Base-by-base conservation (phyloP, 148 eudicot species). In the Talinum fruticosum region DNA sequence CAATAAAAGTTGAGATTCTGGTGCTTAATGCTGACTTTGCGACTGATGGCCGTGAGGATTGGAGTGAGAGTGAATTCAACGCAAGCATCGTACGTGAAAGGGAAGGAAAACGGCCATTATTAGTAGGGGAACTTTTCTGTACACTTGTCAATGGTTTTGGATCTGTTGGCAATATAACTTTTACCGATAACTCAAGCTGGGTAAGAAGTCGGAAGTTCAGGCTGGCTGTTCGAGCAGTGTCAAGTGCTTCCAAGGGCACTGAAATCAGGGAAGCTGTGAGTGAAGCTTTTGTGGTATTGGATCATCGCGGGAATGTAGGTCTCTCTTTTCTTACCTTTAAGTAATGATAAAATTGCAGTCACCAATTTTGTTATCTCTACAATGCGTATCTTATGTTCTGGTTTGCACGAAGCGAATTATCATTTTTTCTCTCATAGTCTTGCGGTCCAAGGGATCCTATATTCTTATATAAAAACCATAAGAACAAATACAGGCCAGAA, bases 131-230 rank as follows among this genome's bases (percentile, higher is more conserved):
- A 0, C 68, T 74, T 38, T 30, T 44, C 2, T 34, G 87, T 28
- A 38, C 77, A 2, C 80, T 92, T 74, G 81, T 73, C 49, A 73
- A 84, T 51, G 99, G 99, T 74, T 91, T 89, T 49, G 96, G 89
- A 36, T 84, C 66, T 35, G 66, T 90, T 13, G 82, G 81, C 8
- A 85, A 86, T 35, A 76, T 88, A 30, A 35, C 70, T 75, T 89
- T 95, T 45, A 88, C 96, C 2, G 97, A 92, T 79, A 95, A 95
- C 69, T 95, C 99, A 21, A 91, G 96, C 81, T 95, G 99, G 99
- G 82, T 86, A 16, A 87, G 93, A 74, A 85, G 95, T 69, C 66
- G 97, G 70, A 92, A 77, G 75, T 94, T 94, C 81, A 85, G 89
- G 76, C 75, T 94, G 67, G 97, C 94, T 34, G 89, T 87, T 21